Base-by-base conservation (phyloP, 306 rosid genomes). In the Herpetospermum pedunculosum region DNA sequence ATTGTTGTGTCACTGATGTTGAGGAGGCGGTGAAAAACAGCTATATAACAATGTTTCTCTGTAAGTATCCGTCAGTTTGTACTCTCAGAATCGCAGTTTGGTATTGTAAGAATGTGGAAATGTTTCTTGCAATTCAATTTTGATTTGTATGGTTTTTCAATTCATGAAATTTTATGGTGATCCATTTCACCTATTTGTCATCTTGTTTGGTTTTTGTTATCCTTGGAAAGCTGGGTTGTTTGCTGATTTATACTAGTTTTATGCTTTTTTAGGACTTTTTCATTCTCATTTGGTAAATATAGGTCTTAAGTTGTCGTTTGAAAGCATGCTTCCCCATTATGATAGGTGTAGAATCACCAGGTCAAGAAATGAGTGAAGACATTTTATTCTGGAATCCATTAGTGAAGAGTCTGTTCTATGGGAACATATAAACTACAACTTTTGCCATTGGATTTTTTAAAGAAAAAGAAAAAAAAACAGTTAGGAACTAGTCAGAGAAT, bases 61-160 rank as follows among this genome's bases (percentile, higher is more conserved):
- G 55, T 70, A 70, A 43, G 52, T 70, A 46, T 70, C 26, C 6
- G 38, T 26, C 73, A 15, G 55, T 69, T 25, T 68, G 74, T 46
- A 12, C 40, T 16, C 40, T 29, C 38, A 44, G 73, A 43, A 69
- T 67, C 38, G 14, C 16, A 14, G 14, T 14, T 46, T 46, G 40
- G 57, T 70, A 10, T 28, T 47, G 14, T 8, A 46, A 70, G 74
- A 70, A 43, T 28, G 25, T 46, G 14, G 23, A 18, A 3, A 44
- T 26, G 55, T 44, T 46, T 15, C 9, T 69, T 69, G 2, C 55
- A 16, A 3, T 14, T 44, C 11, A 41, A 3, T 44, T 26, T 70
- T 15, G 41, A 70, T 46, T 70, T 46, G 19, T 46, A 28, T 44
- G 74, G 52, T 11, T 40, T 23, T 64, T 38, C 10, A 35, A 0